Base-by-base conservation (phyloP, 495 filamentous ascomycete genomes). In the Aeminium ludgeri region DNA sequence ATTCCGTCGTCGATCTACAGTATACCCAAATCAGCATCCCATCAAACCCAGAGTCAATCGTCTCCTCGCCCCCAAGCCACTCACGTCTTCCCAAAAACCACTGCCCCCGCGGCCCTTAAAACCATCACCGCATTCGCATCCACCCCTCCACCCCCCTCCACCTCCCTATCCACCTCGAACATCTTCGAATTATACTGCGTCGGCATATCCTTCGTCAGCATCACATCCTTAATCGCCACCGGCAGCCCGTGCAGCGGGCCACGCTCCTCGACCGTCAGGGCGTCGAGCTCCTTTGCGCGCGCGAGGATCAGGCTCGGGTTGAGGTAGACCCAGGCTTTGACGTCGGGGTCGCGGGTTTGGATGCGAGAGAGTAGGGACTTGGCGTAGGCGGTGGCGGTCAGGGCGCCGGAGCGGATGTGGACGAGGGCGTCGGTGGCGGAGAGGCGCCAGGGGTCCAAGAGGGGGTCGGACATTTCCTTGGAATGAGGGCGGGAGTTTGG, bases 211-310 rank as follows among this genome's bases (percentile, higher is more conserved):
- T 67, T 73, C 0, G 73, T 77, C 28, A 66, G 55, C 18, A 74
- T 70, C 3, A 74, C 59, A 60, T 76, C 73, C 46, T 74, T 74
- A 3, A 76, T 55, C 2, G 60, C 71, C 32, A 76, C 48, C 0
- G 69, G 57, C 0, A 76, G 41, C 0, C 71, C 71, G 45, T 73
- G 69, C 0, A 76, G 44, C 2, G 64, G 67, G 0, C 71, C 70
- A 43, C 70, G 53, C 30, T 66, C 40, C 6, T 62, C 58, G 3
- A 38, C 31, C 0, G 69, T 62, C 0, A 71, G 49, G 12, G 53
- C 30, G 40, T 76, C 71, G 0, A 76, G 64, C 3, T 53, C 48
- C n/a, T 56, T 58, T 5, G 73, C 71, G 43, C 68, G 64, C 4
- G 51, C 42, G 12, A 76, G 58, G 6, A 74, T 61, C 40, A 59